Evolutionary conservation across 1,139 yeast genomes (phyloP), one percentile per base, ranked within the genome.

Genomic region (Candida glucosophila): DNA sequence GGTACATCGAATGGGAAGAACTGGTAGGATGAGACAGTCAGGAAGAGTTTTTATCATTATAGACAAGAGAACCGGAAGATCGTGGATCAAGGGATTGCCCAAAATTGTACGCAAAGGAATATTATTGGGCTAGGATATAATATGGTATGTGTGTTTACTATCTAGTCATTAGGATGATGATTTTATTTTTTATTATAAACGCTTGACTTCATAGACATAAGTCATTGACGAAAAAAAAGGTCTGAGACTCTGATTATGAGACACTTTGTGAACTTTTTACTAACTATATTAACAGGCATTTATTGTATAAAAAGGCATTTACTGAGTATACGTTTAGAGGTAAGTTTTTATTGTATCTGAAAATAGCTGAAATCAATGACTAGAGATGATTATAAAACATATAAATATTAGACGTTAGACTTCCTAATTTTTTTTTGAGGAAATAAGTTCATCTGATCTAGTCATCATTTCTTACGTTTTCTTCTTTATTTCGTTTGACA

Each of bases 1-100:
- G 31, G 74, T 90, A 12, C 98, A 90, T 47, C 63, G 98, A 34
- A 78, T 86, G 4, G 98, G 98, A 2, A 70, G 98, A 54, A 90
- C 97, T 0, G 97, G 96, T 4, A 63, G 98, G 46, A 79, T 86
- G 79, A 81, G 80, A 28, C 86, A 81, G 46, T 67, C 79, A 22
- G 98, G 98, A 11, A 67, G 95, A 34, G 95, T 83, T 2, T 77
- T 85, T 40, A 60, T 88, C 41, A 73, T 88, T 31, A 61, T 62
- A 17, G 79, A 78, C 40, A 75, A 76, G 37, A 68, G 68, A 40
- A 78, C 82, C 25, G 58, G 58, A 15, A 76, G 78, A 41, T 67
- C 81, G 6, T 86, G 95, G 90, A 77, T 88, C 15, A 77, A 77
- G 43, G 95, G 93, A 4, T 61, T 88, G 24, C 88, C 90, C 20